Conservation (phyloP, 2,329 filamentous ascomycete genomes). For the Chaetothyriales sp. region DNA sequence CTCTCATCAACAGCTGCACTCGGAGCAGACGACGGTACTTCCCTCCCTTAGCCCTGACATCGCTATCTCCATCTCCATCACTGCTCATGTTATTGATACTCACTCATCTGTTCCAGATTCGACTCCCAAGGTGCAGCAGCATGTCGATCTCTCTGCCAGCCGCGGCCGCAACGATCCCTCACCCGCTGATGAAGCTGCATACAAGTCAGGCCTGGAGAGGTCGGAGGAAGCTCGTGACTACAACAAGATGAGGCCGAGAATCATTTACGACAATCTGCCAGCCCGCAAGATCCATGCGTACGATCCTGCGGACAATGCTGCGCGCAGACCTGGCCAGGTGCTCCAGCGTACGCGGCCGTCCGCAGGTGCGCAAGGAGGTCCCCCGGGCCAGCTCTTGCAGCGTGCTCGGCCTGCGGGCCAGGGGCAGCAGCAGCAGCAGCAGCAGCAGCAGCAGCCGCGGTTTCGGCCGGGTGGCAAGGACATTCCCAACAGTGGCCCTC, state of each 20-base stretch:
- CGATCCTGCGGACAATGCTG: background rate
- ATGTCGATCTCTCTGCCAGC: background rate
- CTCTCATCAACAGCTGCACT: background rate
- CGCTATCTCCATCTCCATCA: background rate
- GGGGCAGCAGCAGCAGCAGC: background rate
- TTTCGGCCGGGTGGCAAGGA: no score
- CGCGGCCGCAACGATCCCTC: background rate
- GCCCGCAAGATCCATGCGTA: background rate
- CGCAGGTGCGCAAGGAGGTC: background rate
- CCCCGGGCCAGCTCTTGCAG: background rate
- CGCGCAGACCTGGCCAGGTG: background rate
- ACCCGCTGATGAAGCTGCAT: background rate
- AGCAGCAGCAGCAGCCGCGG: no score
- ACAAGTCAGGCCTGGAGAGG: background rate
- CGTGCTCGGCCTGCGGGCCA: background rate
- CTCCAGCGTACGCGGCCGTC: background rate
- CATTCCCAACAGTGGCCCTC: background rate
- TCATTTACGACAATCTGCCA: background rate
- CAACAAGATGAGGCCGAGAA: background rate
- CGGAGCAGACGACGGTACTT: background rate
- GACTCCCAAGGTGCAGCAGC: background rate
- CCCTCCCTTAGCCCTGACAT: no score
- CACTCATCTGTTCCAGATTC: background rate
- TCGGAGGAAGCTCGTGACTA: background rate
- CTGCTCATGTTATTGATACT: background rate